Evolutionary conservation across 2,329 filamentous ascomycete species (phyloP), one percentile per base, ranked within the genome.

Genomic region (Magnaporthales sp.): DNA sequence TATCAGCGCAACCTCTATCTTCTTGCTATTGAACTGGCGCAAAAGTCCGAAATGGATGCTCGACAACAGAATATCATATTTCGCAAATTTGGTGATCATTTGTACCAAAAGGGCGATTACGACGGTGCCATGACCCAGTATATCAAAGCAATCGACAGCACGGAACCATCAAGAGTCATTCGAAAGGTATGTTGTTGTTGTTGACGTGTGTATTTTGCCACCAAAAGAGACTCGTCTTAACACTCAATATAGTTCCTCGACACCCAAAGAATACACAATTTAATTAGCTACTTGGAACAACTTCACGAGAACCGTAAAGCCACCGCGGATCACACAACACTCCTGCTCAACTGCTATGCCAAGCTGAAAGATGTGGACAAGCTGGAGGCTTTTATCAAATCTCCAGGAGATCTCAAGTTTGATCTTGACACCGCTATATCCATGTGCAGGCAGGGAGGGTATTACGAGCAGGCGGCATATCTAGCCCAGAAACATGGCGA

Each of bases 101-200:
- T 98, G 3, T 98, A 99, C 73, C 92, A 96, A 70, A 97, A 96
- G 73, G 92, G 91, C 4, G 93, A 97, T 74, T 99, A 94, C 74
- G 95, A 99, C 74, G 95, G 91, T 7, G 93, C 96, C n/a, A 99
- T 99, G 96, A 90, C 96, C 72, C 95, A 98, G 76, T 99, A 99
- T 74, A 88, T 99, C 69, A 91, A 92, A 71, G 94, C 96, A 0
- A 97, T 99, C 68, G 93, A 97, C 74, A 95, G 92, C 68, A 98
- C 94, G 0, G 94, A 98, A 73, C 94, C 94, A 7, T 97, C 94
- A 1, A 94, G 97, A 74, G 92, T 98, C 62, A 97, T 98, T 73
- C 86, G 94, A 72, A 97, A 97, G 81, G 90, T 91, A 74, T 65
- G 72, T 22, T 11, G 24, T 19, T 27, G 4, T 30, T 60, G 38